Base-by-base conservation (phyloP, 495 filamentous ascomycete genomes). In the Trichoderma parareesei region DNA sequence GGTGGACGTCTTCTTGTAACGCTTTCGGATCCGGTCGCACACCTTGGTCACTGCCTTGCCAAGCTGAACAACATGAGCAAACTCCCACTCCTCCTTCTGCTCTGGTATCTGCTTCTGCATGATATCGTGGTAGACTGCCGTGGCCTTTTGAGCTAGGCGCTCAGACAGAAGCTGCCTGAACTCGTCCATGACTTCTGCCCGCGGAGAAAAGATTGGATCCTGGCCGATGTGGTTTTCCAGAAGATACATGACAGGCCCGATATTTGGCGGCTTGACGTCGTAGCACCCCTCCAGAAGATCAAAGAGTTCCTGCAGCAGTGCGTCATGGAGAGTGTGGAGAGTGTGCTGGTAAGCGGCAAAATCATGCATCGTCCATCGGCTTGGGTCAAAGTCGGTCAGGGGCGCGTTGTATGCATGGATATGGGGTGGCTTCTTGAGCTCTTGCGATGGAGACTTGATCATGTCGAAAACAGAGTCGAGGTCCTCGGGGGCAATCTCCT, bases 251-350 rank as follows among this genome's bases (percentile, higher is more conserved):
- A 94, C 83, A 33, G 87, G 85, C 16, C 90, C 92, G 43, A 92
- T 82, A 38, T 80, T 81, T 3, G 91, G 91, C 9, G 89, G 84
- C 69, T 97, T 97, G n/a, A 81, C 68, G 64, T 97, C 90, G 73
- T 91, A 99, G 69, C 91, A 95, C 69, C 90, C 87, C 78, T 92
- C 88, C 72, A 97, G 80, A 14, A 89, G 78, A 62, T 91, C 88
- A 75, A 90, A 97, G 33, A 99, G 81, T 67, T 98, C 95, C 55
- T 95, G 85, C 60, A 97, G 77, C 44, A 99, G 75, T 16, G 87
- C 87, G 65, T 96, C 92, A 69, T 98, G 86, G 11, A 97, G 76
- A 64, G 85, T 85, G 43, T 82, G 79, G 1, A 98, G 80, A 27
- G 90, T 82, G 68, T 89, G 84, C 67, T 89, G 90, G 77, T 92